Conservation (phyloP, 768 basidiomycete species). For the Agaricus blazei region DNA sequence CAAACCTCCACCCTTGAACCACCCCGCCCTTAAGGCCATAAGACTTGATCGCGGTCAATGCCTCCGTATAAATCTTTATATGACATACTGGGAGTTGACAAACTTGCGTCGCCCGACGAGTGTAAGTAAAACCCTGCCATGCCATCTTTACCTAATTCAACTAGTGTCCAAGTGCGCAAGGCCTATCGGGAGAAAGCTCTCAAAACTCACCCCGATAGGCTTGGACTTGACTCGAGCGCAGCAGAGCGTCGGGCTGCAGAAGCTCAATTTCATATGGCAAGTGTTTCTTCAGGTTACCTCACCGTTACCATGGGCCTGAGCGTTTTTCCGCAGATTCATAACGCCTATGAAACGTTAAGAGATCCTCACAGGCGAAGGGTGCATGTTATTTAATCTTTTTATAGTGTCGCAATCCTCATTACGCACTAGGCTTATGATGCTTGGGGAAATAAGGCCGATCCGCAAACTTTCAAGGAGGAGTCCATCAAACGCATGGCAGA, state of each 20-base stretch:
- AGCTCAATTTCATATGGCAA: conserved; percentile 57
- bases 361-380: conserved; percentile 55
- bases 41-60: not conserved
- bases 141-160: not conserved
- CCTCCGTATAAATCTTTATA: conserved; percentile 20
- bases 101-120: conserved; percentile 45
- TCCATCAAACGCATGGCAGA: conserved; percentile 12
- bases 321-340: conserved; percentile 40
- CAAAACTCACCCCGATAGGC: conserved; percentile 72
- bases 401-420: not conserved
- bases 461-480: conserved; percentile 6
- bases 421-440: conserved; percentile 6
- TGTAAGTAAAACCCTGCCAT: conserved; percentile 25
- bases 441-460: conserved; percentile 11
- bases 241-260: conserved; percentile 49
- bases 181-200: conserved; percentile 65
- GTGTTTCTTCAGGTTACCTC: conserved; percentile 8
- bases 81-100: conserved; percentile 41
- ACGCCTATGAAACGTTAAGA: conserved; percentile 56
- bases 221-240: conserved; percentile 47
- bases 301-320: not conserved
- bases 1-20: not conserved
- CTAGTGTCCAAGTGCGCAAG: conserved; percentile 44
- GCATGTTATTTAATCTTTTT: conserved; percentile 11
- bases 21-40: no score